Percentiles rank a stretch among this genome's conserved stretches.
Conservation (phyloP, 2,329 filamentous ascomycete genomes). For the Pseudocercospora eumusae region DNA sequence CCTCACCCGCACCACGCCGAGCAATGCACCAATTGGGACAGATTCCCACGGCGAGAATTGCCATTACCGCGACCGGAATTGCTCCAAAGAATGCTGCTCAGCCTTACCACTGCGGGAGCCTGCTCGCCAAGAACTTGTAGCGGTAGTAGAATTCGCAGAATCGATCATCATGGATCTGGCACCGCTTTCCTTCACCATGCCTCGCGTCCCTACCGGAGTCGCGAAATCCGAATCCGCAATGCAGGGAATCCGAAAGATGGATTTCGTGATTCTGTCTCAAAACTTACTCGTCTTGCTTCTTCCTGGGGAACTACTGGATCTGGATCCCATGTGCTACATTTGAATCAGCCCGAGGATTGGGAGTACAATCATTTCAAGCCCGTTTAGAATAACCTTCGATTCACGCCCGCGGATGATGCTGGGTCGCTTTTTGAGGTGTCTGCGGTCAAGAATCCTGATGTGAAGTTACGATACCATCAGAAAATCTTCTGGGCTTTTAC, state of each 20-base stretch:
- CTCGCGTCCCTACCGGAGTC: not conserved
- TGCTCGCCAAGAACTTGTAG: no score
- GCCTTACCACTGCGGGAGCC: no score
- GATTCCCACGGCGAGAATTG: no score
- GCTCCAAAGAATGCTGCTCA: no score
- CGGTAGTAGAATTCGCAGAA: not conserved
- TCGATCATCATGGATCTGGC: conserved; percentile 1
- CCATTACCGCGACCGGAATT: no score
- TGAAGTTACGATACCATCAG: not conserved
- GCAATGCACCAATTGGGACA: not conserved
- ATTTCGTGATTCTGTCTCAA: not conserved
- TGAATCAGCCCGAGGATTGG: not conserved
- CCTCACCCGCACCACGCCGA: not conserved
- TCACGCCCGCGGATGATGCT: not conserved
- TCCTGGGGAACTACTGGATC: conserved; percentile 8
- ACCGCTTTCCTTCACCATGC: not conserved
- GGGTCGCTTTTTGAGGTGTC: not conserved
- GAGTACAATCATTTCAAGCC: not conserved
- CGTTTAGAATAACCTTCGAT: not conserved
- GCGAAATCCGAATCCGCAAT: not conserved
- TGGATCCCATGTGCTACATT: not conserved
- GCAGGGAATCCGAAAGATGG: not conserved
- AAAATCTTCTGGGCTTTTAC: conserved; percentile 2
- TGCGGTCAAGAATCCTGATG: not conserved
- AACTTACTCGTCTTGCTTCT: not conserved